Evolutionary conservation across 2,329 filamentous ascomycete species (phyloP).

Genomic region (Verticillium klebahnii): DNA sequence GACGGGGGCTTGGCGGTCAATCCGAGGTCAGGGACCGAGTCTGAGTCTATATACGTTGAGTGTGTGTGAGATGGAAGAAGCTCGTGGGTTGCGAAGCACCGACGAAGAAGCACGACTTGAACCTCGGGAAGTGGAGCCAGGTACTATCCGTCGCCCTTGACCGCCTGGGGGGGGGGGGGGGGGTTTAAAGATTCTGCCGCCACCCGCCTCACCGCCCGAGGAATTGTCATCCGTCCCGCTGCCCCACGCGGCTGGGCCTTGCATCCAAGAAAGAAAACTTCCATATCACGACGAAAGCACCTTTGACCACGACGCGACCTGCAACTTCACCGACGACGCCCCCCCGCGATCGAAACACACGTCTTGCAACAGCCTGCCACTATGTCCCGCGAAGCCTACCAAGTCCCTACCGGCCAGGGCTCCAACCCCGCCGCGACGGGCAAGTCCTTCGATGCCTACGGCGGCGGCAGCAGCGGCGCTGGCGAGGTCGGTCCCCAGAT

Average conservation of each 20-base stretch:
- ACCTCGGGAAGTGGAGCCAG: conserved; percentile 3
- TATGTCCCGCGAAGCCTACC: conserved; percentile 74
- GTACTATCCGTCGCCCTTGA: not conserved
- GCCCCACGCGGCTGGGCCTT: not conserved
- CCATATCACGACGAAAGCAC: not conserved
- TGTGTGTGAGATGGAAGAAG: not conserved
- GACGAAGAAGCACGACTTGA: not conserved
- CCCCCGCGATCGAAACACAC: not conserved
- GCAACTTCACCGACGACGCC: not conserved
- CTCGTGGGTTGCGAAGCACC: not conserved
- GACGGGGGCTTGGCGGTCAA: not conserved
- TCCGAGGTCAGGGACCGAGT: not conserved
- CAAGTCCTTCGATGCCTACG: conserved; percentile 41
- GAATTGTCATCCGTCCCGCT: not conserved
- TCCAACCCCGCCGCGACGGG: conserved; percentile 36
- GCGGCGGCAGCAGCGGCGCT: conserved; percentile 24
- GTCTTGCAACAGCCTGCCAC: not conserved
- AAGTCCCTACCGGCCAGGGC: conserved; percentile 56
- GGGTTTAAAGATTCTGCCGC: not conserved
- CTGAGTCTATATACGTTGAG: not conserved
- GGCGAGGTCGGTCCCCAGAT: conserved; percentile 51
- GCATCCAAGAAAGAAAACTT: not conserved
- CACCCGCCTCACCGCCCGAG: not conserved
- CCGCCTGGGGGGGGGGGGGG: not conserved
- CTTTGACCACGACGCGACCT: not conserved